Evolutionary conservation across 2,329 filamentous ascomycete genomes (phyloP), one percentile per base, ranked within the genome.

Genomic region (Orbilia ellipsospora): DNA sequence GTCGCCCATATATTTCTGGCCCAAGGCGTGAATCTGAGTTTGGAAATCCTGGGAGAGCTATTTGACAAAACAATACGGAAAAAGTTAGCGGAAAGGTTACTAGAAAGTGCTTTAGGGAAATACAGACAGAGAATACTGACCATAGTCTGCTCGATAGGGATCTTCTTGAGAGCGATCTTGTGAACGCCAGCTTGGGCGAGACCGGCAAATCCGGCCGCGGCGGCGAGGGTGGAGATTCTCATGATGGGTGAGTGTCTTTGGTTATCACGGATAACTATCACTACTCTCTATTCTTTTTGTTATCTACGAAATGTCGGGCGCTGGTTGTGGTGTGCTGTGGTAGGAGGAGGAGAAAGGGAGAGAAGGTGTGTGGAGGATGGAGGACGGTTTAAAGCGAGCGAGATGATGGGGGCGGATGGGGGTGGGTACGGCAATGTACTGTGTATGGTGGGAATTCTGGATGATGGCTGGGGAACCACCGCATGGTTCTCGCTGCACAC

Each of bases 121-220:
- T 31, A 15, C 15, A n/a, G 31, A 26, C 48, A 54, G 23, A 8
- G 31, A 40, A 1, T 15, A 42, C 40, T 91, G 86, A 96, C 94
- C 81, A 99, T 88, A 86, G 98, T 95, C 83, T 98, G 92, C 59
- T 90, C 88, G 73, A 99, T 86, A 79, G 95, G 91, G 77, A 98
- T 86, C 90, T 99, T 99, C 88, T 97, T 92, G 81, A 99, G 90
- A 88, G 96, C 95, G 88, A 97, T 90, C 88, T 93, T 96, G 89
- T 98, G 93, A 79, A 97, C 87, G 81, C 90, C 93, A 80, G 93
- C 94, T 82, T 92, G 88, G 82, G 91, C 91, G 82, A 90, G 89
- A 86, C 92, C 91, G 73, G 73, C 73, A 40, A 77, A 67, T 31
- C 65, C 67, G 66, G 67, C 73, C 57, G 73, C 73, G 62, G 73